Base-by-base conservation (phyloP, 1,284 basidiomycete genomes). In the Leccinum subfulvum region DNA sequence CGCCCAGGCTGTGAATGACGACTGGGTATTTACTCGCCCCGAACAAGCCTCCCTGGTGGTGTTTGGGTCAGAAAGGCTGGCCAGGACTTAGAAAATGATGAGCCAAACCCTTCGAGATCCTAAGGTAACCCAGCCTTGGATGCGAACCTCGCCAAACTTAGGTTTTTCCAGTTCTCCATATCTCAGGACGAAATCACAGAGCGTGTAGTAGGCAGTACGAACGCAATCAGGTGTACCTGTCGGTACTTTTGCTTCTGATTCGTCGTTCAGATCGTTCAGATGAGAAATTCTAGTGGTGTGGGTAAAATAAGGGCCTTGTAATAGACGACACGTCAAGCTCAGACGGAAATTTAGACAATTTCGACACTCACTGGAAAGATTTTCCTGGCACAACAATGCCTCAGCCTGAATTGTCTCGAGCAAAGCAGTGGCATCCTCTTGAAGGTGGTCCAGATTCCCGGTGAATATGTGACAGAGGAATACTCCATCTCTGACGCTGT, bases 401-500 rank as follows among this genome's bases (percentile, higher is more conserved):
- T 76, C 68, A 13, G 68, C 28, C 61, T 81, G 79, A 14, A 80
- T 63, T 4, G 65, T 69, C 30, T 63, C 63, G 41, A 80, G 75
- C 9, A 80, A 66, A 21, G 35, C 33, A 4, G 69, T 69, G 1
- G 79, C 71, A 7, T 72, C 69, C 52, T 57, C 58, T 60, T 81
- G 79, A 21, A 76, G 65, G 28, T 62, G 56, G 23, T 67, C 62
- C n/a, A 69, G 70, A 58, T 81, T 80, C 33, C 76, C 72, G 3
- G 79, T 80, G 65, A 78, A 80, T 44, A 81, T n/a, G 52, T 80
- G 80, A 33, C 72, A 72, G 33, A 76, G 64, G 3, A 35, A 56
- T 0, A 68, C 71, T 7, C 60, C 56, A 7, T 64, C 61, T 16
- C 60, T 66, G 57, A 77, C 21, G 16, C 44, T 30, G 60, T 78